Evolutionary conservation across 23 red algal genomes (phyloP).

Genomic region (Gracilaria domingensis): DNA sequence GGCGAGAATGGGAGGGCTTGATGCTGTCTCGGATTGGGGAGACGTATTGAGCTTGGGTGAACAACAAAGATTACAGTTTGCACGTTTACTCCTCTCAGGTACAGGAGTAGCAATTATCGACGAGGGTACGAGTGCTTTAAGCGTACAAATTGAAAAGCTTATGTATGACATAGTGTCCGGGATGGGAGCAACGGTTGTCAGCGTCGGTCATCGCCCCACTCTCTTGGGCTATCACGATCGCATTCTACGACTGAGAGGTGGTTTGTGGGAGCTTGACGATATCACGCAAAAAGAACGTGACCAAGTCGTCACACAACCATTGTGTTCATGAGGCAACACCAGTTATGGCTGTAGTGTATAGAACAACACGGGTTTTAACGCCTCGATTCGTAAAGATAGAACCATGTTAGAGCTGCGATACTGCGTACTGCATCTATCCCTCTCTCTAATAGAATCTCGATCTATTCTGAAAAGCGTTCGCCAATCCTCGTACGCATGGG

Average conservation of each 20-base stretch:
- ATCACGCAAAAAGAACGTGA: slow-evolving; percentile 52
- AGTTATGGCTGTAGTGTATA: neutral
- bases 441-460: too few species aligned
- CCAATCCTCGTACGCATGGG: too few species aligned
- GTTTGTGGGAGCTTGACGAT: slow-evolving; percentile 63
- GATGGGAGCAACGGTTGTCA: slow-evolving; percentile 70
- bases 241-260: slow-evolving; percentile 60
- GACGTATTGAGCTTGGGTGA: slow-evolving; percentile 89
- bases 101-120: slow-evolving; percentile 82
- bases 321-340: slow-evolving; percentile 7
- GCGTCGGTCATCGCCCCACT: slow-evolving; percentile 90
- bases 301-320: slow-evolving; percentile 45
- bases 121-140: slow-evolving; percentile 87
- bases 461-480: too few species aligned
- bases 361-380: neutral
- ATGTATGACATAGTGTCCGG: slow-evolving; percentile 81
- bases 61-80: slow-evolving; percentile 93
- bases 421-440: too few species aligned
- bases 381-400: too few species aligned
- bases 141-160: slow-evolving; percentile 73
- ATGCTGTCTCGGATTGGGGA: slow-evolving; percentile 85
- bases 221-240: slow-evolving; percentile 83
- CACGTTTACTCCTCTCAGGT: slow-evolving; percentile 73
- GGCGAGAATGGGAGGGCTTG: slow-evolving; percentile 73
- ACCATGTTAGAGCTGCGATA: too few species aligned